Evolutionary conservation across 2,329 filamentous ascomycete genomes (phyloP).

Genomic region (Epichloe coenophiala): DNA sequence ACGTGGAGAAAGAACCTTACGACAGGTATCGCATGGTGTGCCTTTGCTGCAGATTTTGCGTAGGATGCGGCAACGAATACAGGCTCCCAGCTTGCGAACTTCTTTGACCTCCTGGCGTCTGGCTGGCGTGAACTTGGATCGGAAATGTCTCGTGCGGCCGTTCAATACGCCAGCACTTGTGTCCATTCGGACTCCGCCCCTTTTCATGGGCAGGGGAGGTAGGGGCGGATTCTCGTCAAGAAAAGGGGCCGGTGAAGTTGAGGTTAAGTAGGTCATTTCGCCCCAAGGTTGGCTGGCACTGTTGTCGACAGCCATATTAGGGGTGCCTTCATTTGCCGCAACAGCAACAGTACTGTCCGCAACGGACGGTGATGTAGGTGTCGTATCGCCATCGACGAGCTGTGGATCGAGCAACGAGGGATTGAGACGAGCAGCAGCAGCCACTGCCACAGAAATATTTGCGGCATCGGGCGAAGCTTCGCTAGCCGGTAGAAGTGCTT

Average conservation of each 20-base stretch:
- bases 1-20: slow-evolving; percentile 47
- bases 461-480: slow-evolving; percentile 29
- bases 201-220: slow-evolving; percentile 16
- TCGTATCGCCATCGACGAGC: slow-evolving; percentile 20
- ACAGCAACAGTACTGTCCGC: slow-evolving; percentile 9
- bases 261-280: slow-evolving; percentile 36
- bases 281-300: slow-evolving; percentile 34
- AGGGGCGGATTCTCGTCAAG: slow-evolving; percentile 18
- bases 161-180: slow-evolving; percentile 28
- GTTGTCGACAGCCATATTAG: slow-evolving; percentile 11
- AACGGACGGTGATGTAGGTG: slow-evolving; percentile 17
- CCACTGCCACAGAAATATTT: slow-evolving; percentile 41
- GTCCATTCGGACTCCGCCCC: slow-evolving; percentile 43
- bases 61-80: slow-evolving; percentile 51
- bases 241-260: slow-evolving; percentile 18
- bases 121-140: slow-evolving; percentile 42
- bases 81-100: slow-evolving; percentile 51
- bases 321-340: slow-evolving; percentile 9
- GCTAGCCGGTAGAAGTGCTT: slow-evolving; percentile 27
- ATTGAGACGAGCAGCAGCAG: slow-evolving; percentile 41
- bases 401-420: slow-evolving; percentile 41
- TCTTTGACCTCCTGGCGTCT: slow-evolving; percentile 53
- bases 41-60: slow-evolving; percentile 53
- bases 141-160: slow-evolving; percentile 37
- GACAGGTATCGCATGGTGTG: slow-evolving; percentile 48